A percentile compares a stretch with the other conserved stretches of the same genome.
Evolutionary conservation across 2,329 filamentous ascomycete species (phyloP).

Genomic region (Pseudogymnoascus sp.): DNA sequence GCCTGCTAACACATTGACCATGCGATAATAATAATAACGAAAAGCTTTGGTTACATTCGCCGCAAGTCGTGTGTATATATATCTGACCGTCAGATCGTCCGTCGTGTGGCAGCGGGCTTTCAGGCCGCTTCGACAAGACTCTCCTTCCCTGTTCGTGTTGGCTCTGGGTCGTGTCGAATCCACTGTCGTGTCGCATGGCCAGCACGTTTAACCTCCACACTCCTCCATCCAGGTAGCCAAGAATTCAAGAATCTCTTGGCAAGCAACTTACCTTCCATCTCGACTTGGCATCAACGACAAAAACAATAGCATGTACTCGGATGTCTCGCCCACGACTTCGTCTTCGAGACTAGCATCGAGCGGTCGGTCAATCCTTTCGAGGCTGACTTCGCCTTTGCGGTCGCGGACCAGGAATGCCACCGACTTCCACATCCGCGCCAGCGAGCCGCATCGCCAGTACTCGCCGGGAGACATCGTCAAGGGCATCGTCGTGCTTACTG

Average conservation of each 20-base stretch:
- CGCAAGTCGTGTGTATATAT: neutral
- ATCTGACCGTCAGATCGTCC: neutral
- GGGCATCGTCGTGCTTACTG: conserved; percentile 62
- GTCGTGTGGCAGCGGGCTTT: neutral
- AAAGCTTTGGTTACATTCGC: conserved; percentile 6
- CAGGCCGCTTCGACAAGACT: neutral
- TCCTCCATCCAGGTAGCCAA: conserved; percentile 7
- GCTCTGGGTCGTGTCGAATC: neutral
- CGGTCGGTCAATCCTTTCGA: conserved; percentile 27
- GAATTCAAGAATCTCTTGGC: conserved; percentile 10
- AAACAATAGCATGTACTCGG: conserved; percentile 26
- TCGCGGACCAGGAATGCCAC: conserved; percentile 53
- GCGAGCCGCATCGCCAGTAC: conserved; percentile 72
- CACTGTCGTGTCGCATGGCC: conserved; percentile 6
- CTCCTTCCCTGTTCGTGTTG: neutral
- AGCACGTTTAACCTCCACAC: conserved; percentile 10
- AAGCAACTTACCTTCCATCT: conserved; percentile 6
- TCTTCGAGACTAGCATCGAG: conserved; percentile 19
- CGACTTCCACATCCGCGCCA: conserved; percentile 70
- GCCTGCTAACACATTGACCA: conserved; percentile 6
- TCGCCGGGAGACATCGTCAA: conserved; percentile 63
- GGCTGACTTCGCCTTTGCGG: conserved; percentile 36
- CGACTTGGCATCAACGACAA: conserved; percentile 23
- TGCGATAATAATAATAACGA: conserved; percentile 2
- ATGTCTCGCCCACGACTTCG: conserved; percentile 21